Evolutionary conservation across 2,329 filamentous ascomycete genomes (phyloP).

Genomic region (Dactylellina sp.): DNA sequence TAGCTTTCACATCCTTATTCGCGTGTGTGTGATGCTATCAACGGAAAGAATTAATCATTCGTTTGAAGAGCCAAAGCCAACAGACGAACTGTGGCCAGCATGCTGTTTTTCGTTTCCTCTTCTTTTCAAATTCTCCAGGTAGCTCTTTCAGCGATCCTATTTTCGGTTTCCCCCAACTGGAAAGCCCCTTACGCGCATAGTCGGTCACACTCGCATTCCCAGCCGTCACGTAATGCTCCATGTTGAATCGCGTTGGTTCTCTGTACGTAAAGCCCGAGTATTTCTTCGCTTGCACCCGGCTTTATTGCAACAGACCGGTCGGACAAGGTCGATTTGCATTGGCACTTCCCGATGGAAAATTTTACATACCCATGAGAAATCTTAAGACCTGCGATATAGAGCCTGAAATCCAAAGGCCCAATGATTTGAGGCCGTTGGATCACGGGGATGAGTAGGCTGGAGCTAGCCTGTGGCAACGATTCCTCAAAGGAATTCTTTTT

Average conservation of each 20-base stretch:
- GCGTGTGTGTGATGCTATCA: neutral
- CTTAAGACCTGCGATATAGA: neutral
- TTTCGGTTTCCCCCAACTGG: neutral
- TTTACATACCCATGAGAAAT: neutral
- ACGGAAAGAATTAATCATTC: too few species aligned
- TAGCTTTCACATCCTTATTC: neutral
- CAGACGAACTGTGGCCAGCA: too few species aligned
- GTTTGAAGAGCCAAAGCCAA: too few species aligned
- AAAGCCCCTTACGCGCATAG: neutral
- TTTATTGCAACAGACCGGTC: neutral
- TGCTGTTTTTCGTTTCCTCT: too few species aligned
- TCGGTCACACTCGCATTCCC: conserved; percentile 25
- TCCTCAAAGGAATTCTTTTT: conserved; percentile 16
- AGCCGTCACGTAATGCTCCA: conserved; percentile 29
- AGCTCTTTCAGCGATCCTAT: too few species aligned
- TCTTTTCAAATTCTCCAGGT: too few species aligned
- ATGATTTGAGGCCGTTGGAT: conserved; percentile 35
- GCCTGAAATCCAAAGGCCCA: conserved; percentile 13
- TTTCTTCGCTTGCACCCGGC: conserved; percentile 29
- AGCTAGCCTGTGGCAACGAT: conserved; percentile 24
- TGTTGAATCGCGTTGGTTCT: conserved; percentile 23
- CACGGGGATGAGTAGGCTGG: conserved; percentile 28
- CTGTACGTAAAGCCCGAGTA: conserved; percentile 47
- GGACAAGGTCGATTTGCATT: conserved; percentile 4
- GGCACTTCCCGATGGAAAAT: neutral